Conservation (phyloP, 2,329 filamentous ascomycete genomes). For the Leptodontidium sp. region DNA sequence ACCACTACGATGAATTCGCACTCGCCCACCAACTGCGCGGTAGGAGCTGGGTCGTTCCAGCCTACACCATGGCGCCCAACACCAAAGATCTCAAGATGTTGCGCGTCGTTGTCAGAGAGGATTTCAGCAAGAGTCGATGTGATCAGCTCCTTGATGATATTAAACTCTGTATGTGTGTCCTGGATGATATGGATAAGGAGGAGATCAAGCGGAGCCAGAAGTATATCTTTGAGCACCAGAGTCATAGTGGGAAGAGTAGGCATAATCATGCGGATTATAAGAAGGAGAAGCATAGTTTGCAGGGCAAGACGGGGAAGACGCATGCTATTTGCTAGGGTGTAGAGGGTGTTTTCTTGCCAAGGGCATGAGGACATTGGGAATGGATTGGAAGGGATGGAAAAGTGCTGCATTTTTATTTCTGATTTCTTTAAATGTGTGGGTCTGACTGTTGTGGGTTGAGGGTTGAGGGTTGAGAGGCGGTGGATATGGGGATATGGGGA, state of each 20-base stretch:
- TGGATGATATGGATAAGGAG: slow-evolving; percentile 78
- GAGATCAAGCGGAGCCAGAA: slow-evolving; percentile 74
- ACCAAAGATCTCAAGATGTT: slow-evolving; percentile 87
- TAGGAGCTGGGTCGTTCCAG: slow-evolving; percentile 91
- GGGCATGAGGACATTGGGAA: background rate
- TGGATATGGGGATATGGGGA: too few relatives aligned
- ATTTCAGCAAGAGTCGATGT: slow-evolving; percentile 84
- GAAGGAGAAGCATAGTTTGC: slow-evolving; percentile 84
- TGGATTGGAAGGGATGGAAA: too few relatives aligned
- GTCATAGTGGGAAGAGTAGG: slow-evolving; percentile 58
- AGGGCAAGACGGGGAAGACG: slow-evolving; percentile 91
- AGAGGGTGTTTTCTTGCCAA: background rate
- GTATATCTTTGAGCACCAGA: slow-evolving; percentile 66
- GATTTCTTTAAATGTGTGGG: too few relatives aligned
- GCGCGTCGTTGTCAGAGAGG: slow-evolving; percentile 90
- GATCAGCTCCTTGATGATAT: slow-evolving; percentile 82
- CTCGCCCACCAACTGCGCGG: slow-evolving; percentile 86
- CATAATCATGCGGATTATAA: slow-evolving; percentile 61
- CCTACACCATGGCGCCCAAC: slow-evolving; percentile 86
- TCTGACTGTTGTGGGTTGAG: too few relatives aligned
- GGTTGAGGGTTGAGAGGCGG: too few relatives aligned
- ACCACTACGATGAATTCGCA: slow-evolving; percentile 77
- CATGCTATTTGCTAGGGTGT: slow-evolving; percentile 79
- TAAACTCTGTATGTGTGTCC: slow-evolving; percentile 74
- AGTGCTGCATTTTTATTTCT: too few relatives aligned